Conservation (phyloP, 164 flowering plant species). For the Dillenia turbinata region DNA sequence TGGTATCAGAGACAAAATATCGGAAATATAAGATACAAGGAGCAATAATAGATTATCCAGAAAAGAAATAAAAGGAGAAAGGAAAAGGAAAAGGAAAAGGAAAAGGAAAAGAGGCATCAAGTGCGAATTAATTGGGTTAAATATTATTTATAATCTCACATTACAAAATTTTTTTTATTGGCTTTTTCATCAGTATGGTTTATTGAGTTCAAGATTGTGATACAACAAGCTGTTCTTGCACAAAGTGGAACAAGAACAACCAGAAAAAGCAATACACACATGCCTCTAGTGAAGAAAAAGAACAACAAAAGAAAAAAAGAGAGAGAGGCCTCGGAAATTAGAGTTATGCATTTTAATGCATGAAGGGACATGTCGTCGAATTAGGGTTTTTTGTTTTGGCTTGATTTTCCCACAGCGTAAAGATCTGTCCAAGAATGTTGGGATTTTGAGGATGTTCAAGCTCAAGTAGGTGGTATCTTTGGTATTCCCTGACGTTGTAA, state of each 20-base stretch:
- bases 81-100: no score
- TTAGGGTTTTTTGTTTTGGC: slow-evolving; percentile 11
- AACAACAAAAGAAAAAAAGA: not conserved
- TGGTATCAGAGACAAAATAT: no score
- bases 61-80: no score
- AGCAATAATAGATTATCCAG: no score
- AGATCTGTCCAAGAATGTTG: not conserved
- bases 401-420: not conserved
- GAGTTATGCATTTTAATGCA: slow-evolving; percentile 2
- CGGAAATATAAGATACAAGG: no score
- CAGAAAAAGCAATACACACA: not conserved
- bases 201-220: not conserved
- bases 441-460: slow-evolving; percentile 14
- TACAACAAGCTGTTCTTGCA: not conserved
- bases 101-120: no score
- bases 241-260: not conserved
- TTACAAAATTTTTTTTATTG: not conserved
- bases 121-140: no score
- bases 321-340: not conserved
- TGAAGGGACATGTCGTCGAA: slow-evolving; percentile 36
- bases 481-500: slow-evolving; percentile 79
- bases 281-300: no score
- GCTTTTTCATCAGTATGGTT: not conserved
- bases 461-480: slow-evolving; percentile 55
- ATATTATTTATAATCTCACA: no score